Conservation (phyloP, 371 early-diverging fungal species). For the Quaeritorhiza haematococci region DNA sequence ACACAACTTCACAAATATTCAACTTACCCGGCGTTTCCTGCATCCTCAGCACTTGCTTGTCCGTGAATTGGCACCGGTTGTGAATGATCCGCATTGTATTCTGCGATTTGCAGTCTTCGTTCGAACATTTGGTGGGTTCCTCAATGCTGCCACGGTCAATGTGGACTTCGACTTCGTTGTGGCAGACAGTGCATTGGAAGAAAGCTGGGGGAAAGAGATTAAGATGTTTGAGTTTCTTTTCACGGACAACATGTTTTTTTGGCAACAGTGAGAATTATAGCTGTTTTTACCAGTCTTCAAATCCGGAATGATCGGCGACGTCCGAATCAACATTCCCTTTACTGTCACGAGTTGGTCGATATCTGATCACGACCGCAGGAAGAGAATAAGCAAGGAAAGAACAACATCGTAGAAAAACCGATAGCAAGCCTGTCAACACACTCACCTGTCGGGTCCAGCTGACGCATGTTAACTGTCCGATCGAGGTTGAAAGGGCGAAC, state of each 20-base stretch:
- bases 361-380: slow-evolving; percentile 43
- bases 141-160: slow-evolving; percentile 87
- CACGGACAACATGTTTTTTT: too few relatives aligned
- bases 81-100: slow-evolving; percentile 87
- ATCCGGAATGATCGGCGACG: slow-evolving; percentile 93
- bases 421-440: too few relatives aligned
- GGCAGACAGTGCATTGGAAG: slow-evolving; percentile 88
- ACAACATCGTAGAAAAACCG: too few relatives aligned
- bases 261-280: not conserved
- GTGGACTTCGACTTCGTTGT: slow-evolving; percentile 71
- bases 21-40: slow-evolving; percentile 94
- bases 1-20: slow-evolving; percentile 4
- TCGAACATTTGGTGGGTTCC: slow-evolving; percentile 91
- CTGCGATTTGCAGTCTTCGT: slow-evolving; percentile 67
- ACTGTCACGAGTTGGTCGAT: slow-evolving; percentile 96
- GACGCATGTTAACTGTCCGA: slow-evolving; percentile 81
- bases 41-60: slow-evolving; percentile 94
- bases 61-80: slow-evolving; percentile 88
- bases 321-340: slow-evolving; percentile 93
- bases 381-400: not conserved
- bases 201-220: slow-evolving; percentile 53
- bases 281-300: slow-evolving; percentile 63
- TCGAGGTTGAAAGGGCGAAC: slow-evolving; percentile 91
- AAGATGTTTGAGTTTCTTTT: not conserved
- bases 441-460: slow-evolving; percentile 78